phyloP scores from a whole-genome alignment of 768 basidiomycete species.

The Lactifluus piperatus region DNA sequence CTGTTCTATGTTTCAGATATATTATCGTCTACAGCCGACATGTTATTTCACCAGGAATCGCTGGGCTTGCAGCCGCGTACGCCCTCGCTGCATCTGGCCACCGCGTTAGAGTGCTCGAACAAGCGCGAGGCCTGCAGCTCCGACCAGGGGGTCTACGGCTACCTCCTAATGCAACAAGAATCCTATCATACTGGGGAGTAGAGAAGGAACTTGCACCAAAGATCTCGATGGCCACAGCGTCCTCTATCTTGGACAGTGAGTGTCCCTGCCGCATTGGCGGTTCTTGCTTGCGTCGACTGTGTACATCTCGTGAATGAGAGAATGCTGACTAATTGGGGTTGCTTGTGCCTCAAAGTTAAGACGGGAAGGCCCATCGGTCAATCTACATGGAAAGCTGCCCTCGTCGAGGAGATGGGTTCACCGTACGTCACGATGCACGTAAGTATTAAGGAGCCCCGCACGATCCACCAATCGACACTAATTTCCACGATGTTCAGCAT shows the following conservation, averaged over 20 bases:
- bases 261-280: not conserved
- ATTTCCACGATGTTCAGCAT: conserved; percentile 12
- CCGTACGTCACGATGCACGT: conserved; percentile 17
- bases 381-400: conserved; percentile 12
- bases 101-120: conserved; percentile 17
- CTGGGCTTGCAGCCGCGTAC: conserved; percentile 18
- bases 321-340: not conserved
- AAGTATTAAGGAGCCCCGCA: not conserved
- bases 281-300: too few species aligned
- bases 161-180: conserved; percentile 17
- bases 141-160: conserved; percentile 13
- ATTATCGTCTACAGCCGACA: not conserved
- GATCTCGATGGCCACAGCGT: not conserved
- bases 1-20: not conserved
- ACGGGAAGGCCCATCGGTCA: conserved; percentile 11
- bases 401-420: conserved; percentile 17
- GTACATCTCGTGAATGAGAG: not conserved
- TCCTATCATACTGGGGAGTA: conserved; percentile 18
- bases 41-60: conserved; percentile 7
- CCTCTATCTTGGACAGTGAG: conserved; percentile 16
- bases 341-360: conserved; percentile 12
- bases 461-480: not conserved
- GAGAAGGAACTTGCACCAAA: conserved; percentile 13
- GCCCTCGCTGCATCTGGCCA: conserved; percentile 17
- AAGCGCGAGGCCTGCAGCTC: not conserved